A percentile compares a stretch with the other conserved stretches of the same genome.
phyloP scores from a whole-genome alignment of 306 rosid genomes.

The Glycyrrhiza uralensis region DNA sequence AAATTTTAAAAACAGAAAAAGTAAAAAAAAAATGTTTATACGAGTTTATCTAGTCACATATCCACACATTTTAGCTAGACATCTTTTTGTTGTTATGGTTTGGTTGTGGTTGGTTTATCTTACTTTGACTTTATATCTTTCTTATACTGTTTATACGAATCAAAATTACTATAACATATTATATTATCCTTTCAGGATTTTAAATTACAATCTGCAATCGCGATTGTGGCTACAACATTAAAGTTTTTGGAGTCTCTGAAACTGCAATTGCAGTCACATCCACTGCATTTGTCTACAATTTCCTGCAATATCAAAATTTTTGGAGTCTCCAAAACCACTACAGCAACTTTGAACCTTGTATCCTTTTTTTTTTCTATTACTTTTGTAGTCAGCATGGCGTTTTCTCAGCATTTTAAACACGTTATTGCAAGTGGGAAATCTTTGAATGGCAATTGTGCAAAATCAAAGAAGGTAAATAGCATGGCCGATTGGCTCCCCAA shows the following conservation, averaged over 20 bases:
- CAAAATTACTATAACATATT: neutral
- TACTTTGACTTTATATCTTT: neutral
- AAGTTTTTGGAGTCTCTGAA: no score
- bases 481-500: neutral
- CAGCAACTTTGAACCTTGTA: no score
- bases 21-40: no score
- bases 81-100: neutral
- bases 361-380: neutral
- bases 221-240: no score
- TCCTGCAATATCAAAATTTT: no score
- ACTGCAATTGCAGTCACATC: no score
- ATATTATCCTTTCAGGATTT: no score
- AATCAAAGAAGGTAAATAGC: neutral
- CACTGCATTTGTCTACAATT: no score
- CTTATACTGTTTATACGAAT: neutral
- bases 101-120: constrained; percentile 23
- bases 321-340: no score
- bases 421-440: neutral
- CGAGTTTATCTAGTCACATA: no score
- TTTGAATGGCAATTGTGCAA: neutral
- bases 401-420: neutral
- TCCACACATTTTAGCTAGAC: neutral
- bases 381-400: neutral
- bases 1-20: no score
- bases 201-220: no score